A percentile compares a stretch with the other conserved stretches of the same genome.
Conservation (phyloP, 306 rosid genomes). For the Fragaria vesca region DNA sequence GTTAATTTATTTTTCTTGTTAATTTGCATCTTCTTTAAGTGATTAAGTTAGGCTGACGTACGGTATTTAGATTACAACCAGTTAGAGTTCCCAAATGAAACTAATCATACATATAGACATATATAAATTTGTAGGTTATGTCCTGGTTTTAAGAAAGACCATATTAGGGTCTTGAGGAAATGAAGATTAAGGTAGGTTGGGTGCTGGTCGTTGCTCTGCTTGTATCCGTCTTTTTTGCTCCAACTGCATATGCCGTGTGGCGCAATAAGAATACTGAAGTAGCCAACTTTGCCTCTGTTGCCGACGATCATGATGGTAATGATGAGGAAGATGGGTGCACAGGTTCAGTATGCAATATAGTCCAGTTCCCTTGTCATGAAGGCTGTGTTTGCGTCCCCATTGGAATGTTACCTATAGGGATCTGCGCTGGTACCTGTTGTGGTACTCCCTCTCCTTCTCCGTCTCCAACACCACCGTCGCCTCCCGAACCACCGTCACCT, state of each 20-base stretch:
- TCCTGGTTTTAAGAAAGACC: neutral
- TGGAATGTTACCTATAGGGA: neutral
- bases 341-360: neutral
- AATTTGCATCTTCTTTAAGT: neutral
- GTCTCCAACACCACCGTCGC: neutral
- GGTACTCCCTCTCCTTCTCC: neutral
- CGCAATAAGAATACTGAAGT: neutral
- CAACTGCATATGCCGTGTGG: neutral
- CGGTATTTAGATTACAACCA: neutral
- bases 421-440: constrained; percentile 4
- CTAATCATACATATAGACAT: neutral
- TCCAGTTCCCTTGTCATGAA: neutral
- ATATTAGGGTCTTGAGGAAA: neutral
- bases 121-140: neutral
- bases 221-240: neutral
- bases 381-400: constrained; percentile 8
- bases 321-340: neutral
- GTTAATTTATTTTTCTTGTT: neutral
- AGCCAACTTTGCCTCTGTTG: neutral
- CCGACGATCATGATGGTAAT: neutral
- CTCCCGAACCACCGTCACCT: neutral
- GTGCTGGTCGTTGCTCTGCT: neutral
- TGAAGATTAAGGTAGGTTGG: neutral
- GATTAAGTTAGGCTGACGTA: neutral
- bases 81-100: neutral